A percentile compares a stretch with the other conserved stretches of the same genome.
Evolutionary conservation across 257 asterid genomes (phyloP).

Genomic region (Lavandula angustifolia): DNA sequence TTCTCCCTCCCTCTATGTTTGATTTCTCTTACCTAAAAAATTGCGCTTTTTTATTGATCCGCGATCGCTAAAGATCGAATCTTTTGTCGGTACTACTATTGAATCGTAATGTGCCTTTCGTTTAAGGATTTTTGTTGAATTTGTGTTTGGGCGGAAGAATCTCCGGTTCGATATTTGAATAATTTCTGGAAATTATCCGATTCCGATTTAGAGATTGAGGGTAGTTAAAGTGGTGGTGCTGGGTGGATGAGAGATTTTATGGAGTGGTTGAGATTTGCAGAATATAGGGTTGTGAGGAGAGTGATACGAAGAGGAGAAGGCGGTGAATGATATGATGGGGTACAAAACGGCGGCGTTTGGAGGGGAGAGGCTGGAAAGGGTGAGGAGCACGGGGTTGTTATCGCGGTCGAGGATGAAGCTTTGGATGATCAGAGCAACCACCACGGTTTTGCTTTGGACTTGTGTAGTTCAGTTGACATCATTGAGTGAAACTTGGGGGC

Average conservation of each 20-base stretch:
- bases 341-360: constrained; percentile 50
- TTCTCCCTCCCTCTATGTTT: not conserved
- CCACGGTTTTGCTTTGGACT: constrained; percentile 68
- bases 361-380: constrained; percentile 54
- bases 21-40: too few species aligned
- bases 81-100: constrained; percentile 10
- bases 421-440: constrained; percentile 75
- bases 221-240: not conserved
- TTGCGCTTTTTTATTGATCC: constrained; percentile 3
- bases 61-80: constrained; percentile 33
- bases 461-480: constrained; percentile 77
- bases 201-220: constrained; percentile 1
- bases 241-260: constrained; percentile 29
- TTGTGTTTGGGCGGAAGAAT: constrained; percentile 17
- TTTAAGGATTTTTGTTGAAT: constrained; percentile 3
- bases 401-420: constrained; percentile 73
- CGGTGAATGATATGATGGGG: constrained; percentile 58
- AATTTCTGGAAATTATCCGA: not conserved
- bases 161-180: not conserved
- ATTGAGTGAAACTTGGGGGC: constrained; percentile 74
- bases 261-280: constrained; percentile 51
- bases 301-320: constrained; percentile 32
- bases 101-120: constrained; percentile 24
- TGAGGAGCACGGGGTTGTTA: constrained; percentile 48
- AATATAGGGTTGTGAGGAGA: constrained; percentile 46